Base-by-base conservation (phyloP, 345 rosid species). In the Populus ilicifolia region DNA sequence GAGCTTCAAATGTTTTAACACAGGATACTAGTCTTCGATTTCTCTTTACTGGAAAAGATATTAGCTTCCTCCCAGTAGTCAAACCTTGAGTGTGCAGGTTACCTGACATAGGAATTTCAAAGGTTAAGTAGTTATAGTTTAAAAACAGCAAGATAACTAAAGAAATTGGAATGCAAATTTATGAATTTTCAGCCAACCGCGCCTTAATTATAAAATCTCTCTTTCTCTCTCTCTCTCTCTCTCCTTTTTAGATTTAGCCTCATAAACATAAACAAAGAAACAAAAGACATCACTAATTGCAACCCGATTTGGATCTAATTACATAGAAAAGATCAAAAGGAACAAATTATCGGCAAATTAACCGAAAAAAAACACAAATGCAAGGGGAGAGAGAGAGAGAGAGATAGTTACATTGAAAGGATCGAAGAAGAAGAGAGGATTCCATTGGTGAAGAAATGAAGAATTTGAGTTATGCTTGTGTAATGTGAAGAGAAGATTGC, bases 361-460 rank as follows among this genome's bases (percentile, higher is more conserved):
- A 30, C 2, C 4, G 44, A 27, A 29, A 3, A 59, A 59, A 56
- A 56, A 23, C 6, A 23, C 29, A 59, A 23, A 59, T 59, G 64
- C 64, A 10, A n/a, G 35, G 25, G 8, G 72, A 33, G 67, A 38
- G 78, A 23, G 61, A 71, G 68, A 61, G 78, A 73, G 75, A 11
- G 75, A 74, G 69, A 69, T 35, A 72, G 76, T 79, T 80, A 96
- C 99, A 83, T 76, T 78, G 88, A 74, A 89, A 82, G 69, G 94
- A 92, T 80, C 90, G 93, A 73, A 92, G 87, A 80, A 84, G 82
- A 46, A 90, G 80, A 43, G 90, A 87, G 76, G 93, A 89, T 74
- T 86, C 99, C 99, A 95, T 93, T 44, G 92, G 61, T 74, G 74
- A 56, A 63, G 72, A 38, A 18, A 36, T 14, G 2, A 46, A 14